Evolutionary conservation across 768 basidiomycete species (phyloP).

Genomic region (Polyporus arcularius): DNA sequence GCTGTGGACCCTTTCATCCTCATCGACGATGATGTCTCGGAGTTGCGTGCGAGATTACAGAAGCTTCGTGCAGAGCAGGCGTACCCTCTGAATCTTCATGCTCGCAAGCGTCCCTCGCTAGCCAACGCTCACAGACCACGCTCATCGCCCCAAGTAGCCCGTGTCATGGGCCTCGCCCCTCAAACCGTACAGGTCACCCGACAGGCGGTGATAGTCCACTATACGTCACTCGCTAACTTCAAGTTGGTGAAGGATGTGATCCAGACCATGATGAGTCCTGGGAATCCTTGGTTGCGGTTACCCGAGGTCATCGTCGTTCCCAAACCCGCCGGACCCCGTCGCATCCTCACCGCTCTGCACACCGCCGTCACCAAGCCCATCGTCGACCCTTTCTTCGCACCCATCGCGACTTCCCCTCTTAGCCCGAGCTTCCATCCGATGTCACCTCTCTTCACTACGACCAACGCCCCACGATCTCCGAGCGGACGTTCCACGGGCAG

Average conservation of each 20-base stretch:
- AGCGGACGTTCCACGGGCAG: slow-evolving; percentile 47
- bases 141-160: slow-evolving; percentile 80
- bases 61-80: slow-evolving; percentile 61
- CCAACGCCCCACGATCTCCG: slow-evolving; percentile 42
- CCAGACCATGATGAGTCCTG: slow-evolving; percentile 60
- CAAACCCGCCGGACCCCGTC: slow-evolving; percentile 94
- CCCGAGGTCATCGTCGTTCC: slow-evolving; percentile 97
- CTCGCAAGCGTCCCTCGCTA: slow-evolving; percentile 69
- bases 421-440: slow-evolving; percentile 63
- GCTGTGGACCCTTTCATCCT: slow-evolving; percentile 65
- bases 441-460: slow-evolving; percentile 44
- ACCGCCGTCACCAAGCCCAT: slow-evolving; percentile 85
- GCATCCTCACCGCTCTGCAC: slow-evolving; percentile 89
- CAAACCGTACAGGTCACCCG: slow-evolving; percentile 35
- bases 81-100: slow-evolving; percentile 39
- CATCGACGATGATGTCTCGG: slow-evolving; percentile 88
- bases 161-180: slow-evolving; percentile 44
- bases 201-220: slow-evolving; percentile 73
- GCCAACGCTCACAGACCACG: slow-evolving; percentile 69
- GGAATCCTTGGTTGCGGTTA: slow-evolving; percentile 47
- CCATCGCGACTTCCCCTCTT: slow-evolving; percentile 91
- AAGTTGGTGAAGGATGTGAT: slow-evolving; percentile 85
- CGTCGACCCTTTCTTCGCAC: slow-evolving; percentile 89
- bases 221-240: slow-evolving; percentile 89
- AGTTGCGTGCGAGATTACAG: slow-evolving; percentile 74